Evolutionary conservation across 2,329 filamentous ascomycete species (phyloP).

Genomic region (Cladosporium sp.): DNA sequence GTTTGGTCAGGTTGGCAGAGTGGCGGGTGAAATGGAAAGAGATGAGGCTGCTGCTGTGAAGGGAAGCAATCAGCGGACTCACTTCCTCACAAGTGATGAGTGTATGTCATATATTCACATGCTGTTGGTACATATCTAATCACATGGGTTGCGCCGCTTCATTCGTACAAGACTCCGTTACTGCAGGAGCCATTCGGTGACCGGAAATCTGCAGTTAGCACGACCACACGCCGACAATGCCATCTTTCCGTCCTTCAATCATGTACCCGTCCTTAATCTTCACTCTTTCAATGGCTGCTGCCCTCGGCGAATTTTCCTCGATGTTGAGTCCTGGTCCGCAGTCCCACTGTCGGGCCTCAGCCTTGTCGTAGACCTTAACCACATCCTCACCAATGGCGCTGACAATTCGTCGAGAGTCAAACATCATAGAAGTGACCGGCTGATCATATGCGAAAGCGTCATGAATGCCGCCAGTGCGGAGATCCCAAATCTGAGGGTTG

Average conservation of each 20-base stretch:
- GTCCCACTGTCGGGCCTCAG: constrained; percentile 93
- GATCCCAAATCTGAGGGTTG: constrained; percentile 84
- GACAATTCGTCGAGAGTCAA: constrained; percentile 84
- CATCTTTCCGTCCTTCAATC: constrained; percentile 83
- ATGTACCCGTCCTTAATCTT: constrained; percentile 91
- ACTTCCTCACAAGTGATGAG: not conserved
- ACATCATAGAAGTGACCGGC: constrained; percentile 94
- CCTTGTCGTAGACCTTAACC: constrained; percentile 97
- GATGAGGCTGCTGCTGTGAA: not conserved
- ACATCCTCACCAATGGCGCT: constrained; percentile 87
- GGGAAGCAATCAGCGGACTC: not conserved
- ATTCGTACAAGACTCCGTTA: not conserved
- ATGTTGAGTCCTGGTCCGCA: constrained; percentile 74
- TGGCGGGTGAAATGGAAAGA: not conserved
- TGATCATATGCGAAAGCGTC: constrained; percentile 95
- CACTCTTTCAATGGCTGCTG: constrained; percentile 67
- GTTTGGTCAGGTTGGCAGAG: not conserved
- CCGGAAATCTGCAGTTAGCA: constrained; percentile 45
- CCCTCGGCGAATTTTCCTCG: constrained; percentile 50
- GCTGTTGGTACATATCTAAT: constrained; percentile 6
- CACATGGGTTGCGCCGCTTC: not conserved
- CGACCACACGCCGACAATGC: constrained; percentile 86
- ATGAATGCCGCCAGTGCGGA: constrained; percentile 89
- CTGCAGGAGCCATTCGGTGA: not conserved
- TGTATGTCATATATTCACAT: constrained; percentile 10